Base-by-base conservation (phyloP, 2,329 filamentous ascomycete genomes). In the Mycocentrospora acerina region DNA sequence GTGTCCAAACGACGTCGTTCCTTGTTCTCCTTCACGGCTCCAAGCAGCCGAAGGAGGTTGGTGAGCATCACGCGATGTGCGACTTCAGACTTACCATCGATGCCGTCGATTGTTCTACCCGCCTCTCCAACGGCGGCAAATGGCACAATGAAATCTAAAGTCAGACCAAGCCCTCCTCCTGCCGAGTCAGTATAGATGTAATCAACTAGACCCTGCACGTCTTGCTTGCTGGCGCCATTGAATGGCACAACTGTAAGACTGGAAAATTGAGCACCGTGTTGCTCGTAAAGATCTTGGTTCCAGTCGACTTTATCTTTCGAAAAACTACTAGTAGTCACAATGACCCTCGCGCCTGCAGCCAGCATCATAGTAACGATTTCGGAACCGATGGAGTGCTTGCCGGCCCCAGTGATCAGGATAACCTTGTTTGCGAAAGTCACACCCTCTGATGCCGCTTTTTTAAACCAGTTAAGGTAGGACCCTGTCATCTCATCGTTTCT, bases 51-150 rank as follows among this genome's bases (percentile, higher is more conserved):
- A 48, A 96, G 75, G 4, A 95, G 76, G 71, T 97, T 97, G 60
- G 90, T 96, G 64, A 97, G 76, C 90, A 96, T 96, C 73, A 96
- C 95, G 50, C 91, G 87, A 69, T 96, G 91, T 49, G 91, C 91
- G 44, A 96, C 81, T 73, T 97, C 91, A 1, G 62, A 66, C 32
- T 50, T 55, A 1, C 49, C 47, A 3, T 70, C 66, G 2, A 71
- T 53, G n/a, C 64, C 59, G 0, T 59, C 55, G 3, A 67, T 64
- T 3, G 51, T 49, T 48, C 90, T 88, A 32, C 90, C 91, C 56
- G 94, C 93, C 40, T 72, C 68, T 1, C 63, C 44, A 10, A 72
- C 54, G 1, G 71, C 71, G 1, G 70, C 71, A 35, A 74, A 73
- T 3, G 71, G 71, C 4, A 73, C 47, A 9, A 73, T 42, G 37